A percentile compares a stretch with the other conserved stretches of the same genome.
phyloP scores from a whole-genome alignment of 805 yeast species.

The Komagataella pseudopastoris region DNA sequence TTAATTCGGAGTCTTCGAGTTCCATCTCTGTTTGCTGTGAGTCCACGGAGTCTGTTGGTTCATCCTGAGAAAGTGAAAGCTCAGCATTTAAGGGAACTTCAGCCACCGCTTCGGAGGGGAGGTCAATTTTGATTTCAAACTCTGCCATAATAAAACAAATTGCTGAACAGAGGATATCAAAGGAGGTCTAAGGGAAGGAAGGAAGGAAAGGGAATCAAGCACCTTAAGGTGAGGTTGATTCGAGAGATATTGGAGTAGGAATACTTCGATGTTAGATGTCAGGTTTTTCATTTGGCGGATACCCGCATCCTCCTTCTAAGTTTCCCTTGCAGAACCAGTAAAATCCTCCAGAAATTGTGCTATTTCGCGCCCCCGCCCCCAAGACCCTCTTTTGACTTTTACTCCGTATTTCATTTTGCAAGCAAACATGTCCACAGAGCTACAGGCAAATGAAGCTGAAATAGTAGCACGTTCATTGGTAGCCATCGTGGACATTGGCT shows the following conservation, averaged over 20 bases:
- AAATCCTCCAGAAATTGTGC: background rate
- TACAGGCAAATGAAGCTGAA: slow-evolving; percentile 32
- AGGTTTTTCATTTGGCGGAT: too few relatives aligned
- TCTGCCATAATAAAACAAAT: background rate
- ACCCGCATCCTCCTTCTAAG: background rate
- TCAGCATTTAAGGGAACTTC: background rate
- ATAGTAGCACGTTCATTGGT: slow-evolving; percentile 43
- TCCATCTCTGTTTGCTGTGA: background rate
- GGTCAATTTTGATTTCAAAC: background rate
- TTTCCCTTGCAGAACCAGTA: background rate
- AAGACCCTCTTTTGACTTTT: background rate
- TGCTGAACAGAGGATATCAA: background rate
- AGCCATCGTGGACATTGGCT: slow-evolving; percentile 67
- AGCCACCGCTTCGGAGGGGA: background rate
- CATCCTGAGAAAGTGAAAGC: background rate
- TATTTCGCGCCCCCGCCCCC: background rate
- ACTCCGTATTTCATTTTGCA: background rate
- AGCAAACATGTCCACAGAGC: background rate
- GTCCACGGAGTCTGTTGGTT: background rate
- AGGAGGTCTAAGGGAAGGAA: background rate
- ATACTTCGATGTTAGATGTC: background rate
- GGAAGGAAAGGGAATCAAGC: background rate
- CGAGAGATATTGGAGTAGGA: background rate
- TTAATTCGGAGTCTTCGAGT: background rate
- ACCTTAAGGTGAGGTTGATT: background rate